These are phyloP conservation scores for Pestalotiopsis fici DNA, from an alignment of 2,329 filamentous ascomycete species.

Conservation along the genomic window DNA sequence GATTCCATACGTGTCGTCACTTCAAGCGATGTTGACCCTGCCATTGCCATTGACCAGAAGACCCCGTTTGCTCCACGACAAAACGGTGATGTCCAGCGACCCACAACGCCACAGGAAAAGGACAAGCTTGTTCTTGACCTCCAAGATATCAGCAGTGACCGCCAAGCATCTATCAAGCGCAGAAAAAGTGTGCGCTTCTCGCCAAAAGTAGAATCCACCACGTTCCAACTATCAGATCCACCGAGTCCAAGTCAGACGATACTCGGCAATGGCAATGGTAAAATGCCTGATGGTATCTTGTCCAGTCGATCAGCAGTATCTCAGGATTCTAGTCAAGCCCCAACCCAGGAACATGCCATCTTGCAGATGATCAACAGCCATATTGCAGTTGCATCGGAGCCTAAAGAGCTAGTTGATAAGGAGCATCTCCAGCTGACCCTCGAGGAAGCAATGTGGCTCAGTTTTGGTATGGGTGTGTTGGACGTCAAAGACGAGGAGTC, in stretches of 20 bases:
- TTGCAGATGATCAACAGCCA: background rate
- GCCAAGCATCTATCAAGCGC: slow-evolving; percentile 34
- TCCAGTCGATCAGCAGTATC: slow-evolving; percentile 15
- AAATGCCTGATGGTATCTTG: slow-evolving; percentile 15
- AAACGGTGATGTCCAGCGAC: slow-evolving; percentile 13
- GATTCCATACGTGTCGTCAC: background rate
- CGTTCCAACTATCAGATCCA: slow-evolving; percentile 55
- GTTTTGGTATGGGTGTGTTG: slow-evolving; percentile 77
- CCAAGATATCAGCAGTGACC: slow-evolving; percentile 8
- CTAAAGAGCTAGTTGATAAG: slow-evolving; percentile 43
- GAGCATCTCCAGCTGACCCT: slow-evolving; percentile 92
- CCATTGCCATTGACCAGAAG: background rate
- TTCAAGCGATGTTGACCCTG: background rate
- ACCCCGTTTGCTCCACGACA: background rate
- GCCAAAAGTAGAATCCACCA: slow-evolving; percentile 64
- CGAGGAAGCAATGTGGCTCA: slow-evolving; percentile 90
- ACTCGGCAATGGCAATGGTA: slow-evolving; percentile 21
- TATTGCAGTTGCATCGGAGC: background rate
- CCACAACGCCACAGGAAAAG: slow-evolving; percentile 12
- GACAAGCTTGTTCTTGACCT: slow-evolving; percentile 13
- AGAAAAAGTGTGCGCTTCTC: slow-evolving; percentile 73
- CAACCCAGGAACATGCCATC: background rate
- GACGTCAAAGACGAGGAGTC: slow-evolving; percentile 56
- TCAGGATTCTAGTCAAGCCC: slow-evolving; percentile 1
- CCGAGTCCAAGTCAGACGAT: slow-evolving; percentile 44